Evolutionary conservation across 2,329 filamentous ascomycete species (phyloP), one percentile per base, ranked within the genome.

Genomic region (Alternaria triticina): DNA sequence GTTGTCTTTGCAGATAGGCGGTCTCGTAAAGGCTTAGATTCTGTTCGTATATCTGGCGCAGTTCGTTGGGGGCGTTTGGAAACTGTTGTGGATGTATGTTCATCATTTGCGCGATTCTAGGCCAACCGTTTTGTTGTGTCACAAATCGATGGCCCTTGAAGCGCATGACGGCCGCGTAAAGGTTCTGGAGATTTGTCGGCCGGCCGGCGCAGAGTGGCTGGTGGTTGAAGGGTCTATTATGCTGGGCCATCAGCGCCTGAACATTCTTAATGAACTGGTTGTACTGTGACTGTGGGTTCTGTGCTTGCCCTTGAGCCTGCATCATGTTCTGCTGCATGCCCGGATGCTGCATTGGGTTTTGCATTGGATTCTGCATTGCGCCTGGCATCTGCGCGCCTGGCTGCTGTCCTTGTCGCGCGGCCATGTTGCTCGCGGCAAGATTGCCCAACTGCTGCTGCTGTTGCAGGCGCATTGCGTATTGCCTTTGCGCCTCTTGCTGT

Each of bases 381-480:
- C 73, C 72, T 2, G 76, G 77, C 70, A 79, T 82, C 65, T 77
- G 81, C 20, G 30, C 61, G 49, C 80, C 80, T 64, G 72, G 72
- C 49, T 79, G 77, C 44, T 80, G 79, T 44, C 74, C 71, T 57
- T 78, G 77, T 57, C 77, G 78, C 50, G 77, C 78, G 28, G 78
- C 79, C 72, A 80, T 76, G 61, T 80, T 80, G 63, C 73, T 79
- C 17, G 79, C 75, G 1, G 77, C 77, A 43, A 79, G 64, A 36
- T 74, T 77, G 67, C 83, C 78, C 71, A 87, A 83, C 67, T 90
- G 88, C 44, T 91, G 86, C 40, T 70, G 67, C 73, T 94, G 92
- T 58, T 96, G 92, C 56, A 96, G 81, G 64, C 92, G 91, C 88
- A 96, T 91, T 71, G 96, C 92, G 74, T 96, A 95, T 52, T 93